Evolutionary conservation across 83 land plant species (phyloP).

Genomic region (Isoetes engelmannii): DNA sequence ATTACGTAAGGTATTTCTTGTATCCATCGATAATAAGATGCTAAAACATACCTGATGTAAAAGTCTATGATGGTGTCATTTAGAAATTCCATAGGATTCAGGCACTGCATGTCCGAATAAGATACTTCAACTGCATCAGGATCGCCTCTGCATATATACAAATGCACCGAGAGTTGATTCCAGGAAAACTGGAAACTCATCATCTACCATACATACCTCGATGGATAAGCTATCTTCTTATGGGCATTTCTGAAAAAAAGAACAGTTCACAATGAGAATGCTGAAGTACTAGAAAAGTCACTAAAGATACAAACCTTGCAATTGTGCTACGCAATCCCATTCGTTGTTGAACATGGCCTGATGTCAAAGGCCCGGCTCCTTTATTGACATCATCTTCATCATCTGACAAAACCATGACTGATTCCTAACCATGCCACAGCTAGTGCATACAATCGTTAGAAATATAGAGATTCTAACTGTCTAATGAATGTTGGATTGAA

Average conservation of each 20-base stretch:
- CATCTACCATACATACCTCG: background rate
- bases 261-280: too few species aligned
- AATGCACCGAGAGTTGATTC: background rate
- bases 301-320: too few species aligned
- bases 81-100: constrained; percentile 6
- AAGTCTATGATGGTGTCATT: constrained; percentile 14
- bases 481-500: too few species aligned
- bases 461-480: too few species aligned
- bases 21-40: background rate
- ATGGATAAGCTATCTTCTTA: constrained; percentile 8
- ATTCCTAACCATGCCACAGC: too few species aligned
- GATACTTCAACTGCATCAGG: constrained; percentile 13
- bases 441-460: too few species aligned
- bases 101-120: background rate
- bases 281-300: too few species aligned
- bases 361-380: too few species aligned
- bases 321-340: too few species aligned
- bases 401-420: too few species aligned
- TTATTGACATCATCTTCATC: too few species aligned
- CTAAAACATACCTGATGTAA: constrained; percentile 10
- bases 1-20: background rate
- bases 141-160: constrained; percentile 3
- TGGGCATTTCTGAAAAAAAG: background rate
- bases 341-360: too few species aligned
- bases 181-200: background rate